phyloP scores from a whole-genome alignment of 1,139 yeast species.

The Barnettozyma hawaiiensis region DNA sequence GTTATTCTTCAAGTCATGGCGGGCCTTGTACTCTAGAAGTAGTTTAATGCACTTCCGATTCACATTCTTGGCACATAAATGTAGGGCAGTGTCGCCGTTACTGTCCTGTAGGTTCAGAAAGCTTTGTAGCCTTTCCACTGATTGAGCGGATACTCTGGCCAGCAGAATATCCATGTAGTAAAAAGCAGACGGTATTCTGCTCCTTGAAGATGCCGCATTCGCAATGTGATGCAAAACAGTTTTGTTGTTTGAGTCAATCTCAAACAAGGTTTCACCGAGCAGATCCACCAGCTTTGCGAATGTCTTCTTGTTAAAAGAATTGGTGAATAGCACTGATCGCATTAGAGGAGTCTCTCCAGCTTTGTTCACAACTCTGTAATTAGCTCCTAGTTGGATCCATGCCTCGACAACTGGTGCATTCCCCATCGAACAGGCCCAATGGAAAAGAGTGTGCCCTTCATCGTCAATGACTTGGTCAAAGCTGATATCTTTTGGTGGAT shows the following conservation, averaged over 20 bases:
- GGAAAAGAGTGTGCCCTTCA: constrained; percentile 92
- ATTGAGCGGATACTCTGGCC: constrained; percentile 59
- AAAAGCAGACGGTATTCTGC: constrained; percentile 67
- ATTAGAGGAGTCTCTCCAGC: constrained; percentile 84
- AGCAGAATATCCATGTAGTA: constrained; percentile 77
- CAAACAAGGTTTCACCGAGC: constrained; percentile 55
- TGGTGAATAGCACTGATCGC: constrained; percentile 77
- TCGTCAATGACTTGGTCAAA: constrained; percentile 83
- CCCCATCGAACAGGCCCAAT: constrained; percentile 97
- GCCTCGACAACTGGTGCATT: constrained; percentile 68
- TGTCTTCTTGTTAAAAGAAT: constrained; percentile 75
- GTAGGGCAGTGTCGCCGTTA: constrained; percentile 86
- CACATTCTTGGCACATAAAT: constrained; percentile 70
- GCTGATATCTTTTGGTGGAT: constrained; percentile 68
- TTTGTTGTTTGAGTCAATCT: constrained; percentile 59
- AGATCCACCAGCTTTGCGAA: constrained; percentile 72
- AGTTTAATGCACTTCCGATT: constrained; percentile 73
- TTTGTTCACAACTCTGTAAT: constrained; percentile 65
- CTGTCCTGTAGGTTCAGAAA: constrained; percentile 74
- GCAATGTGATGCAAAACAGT: constrained; percentile 87
- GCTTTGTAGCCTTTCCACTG: constrained; percentile 42
- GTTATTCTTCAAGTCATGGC: constrained; percentile 64
- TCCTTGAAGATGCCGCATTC: constrained; percentile 46
- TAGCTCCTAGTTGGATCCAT: constrained; percentile 67
- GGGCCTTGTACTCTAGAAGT: constrained; percentile 66